These are phyloP conservation scores for Calonectria pseudoreteaudii DNA, from an alignment of 2,329 filamentous ascomycete genomes.

Conservation along the genomic window DNA sequence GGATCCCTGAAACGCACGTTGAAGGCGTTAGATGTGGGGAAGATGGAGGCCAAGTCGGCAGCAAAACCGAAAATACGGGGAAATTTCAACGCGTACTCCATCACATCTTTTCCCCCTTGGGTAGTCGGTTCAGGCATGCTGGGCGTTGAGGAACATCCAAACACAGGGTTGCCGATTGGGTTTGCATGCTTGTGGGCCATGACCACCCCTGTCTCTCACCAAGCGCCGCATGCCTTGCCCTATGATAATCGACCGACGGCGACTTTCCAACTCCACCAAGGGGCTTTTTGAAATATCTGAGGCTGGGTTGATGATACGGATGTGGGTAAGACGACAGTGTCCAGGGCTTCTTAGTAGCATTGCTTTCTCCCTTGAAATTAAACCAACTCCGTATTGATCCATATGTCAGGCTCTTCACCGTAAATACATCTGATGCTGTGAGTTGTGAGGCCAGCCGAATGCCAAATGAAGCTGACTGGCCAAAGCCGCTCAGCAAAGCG, in stretches of 20 bases:
- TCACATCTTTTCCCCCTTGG: neutral
- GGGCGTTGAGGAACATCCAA: neutral
- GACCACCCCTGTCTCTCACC: neutral
- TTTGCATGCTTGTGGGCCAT: neutral
- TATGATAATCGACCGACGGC: neutral
- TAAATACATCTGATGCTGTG: neutral
- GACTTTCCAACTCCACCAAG: neutral
- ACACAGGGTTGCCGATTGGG: neutral
- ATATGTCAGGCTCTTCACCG: neutral
- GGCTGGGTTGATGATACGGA: neutral
- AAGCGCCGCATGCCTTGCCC: neutral
- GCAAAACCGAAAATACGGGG: neutral
- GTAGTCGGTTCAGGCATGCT: neutral
- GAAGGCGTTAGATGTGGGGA: neutral
- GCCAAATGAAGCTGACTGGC: neutral
- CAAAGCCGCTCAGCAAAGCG: neutral
- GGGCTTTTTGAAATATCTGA: neutral
- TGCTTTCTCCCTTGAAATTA: neutral
- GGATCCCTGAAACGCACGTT: neutral
- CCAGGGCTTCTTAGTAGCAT: neutral
- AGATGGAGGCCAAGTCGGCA: neutral
- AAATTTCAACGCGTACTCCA: neutral
- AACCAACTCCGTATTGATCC: too few species aligned
- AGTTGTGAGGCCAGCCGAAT: too few species aligned
- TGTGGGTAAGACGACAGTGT: neutral